A percentile compares a stretch with the other conserved stretches of the same genome.
These are phyloP conservation scores for Annona cherimola DNA, from an alignment of 164 flowering plant genomes.

Conservation along the genomic window DNA sequence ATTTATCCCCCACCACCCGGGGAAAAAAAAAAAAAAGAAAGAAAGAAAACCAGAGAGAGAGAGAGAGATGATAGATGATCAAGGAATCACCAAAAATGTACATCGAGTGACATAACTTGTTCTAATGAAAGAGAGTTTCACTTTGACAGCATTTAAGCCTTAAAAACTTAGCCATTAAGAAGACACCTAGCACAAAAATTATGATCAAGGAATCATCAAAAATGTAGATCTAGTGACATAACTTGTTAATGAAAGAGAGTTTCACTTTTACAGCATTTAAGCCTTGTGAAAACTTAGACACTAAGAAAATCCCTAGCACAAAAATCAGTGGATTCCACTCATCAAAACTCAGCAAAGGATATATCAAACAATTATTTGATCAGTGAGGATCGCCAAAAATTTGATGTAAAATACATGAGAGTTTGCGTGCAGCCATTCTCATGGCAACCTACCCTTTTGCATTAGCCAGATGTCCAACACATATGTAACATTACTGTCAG, in stretches of 20 bases:
- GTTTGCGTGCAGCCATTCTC: background rate
- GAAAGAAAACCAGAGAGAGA: no score
- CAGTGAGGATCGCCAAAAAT: background rate
- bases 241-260: background rate
- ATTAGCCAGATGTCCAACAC: background rate
- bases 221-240: no score
- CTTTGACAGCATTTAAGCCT: background rate
- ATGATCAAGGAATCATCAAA: no score
- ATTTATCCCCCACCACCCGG: conserved; percentile 1
- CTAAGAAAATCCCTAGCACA: background rate
- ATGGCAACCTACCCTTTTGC: background rate
- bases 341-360: background rate
- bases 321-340: background rate
- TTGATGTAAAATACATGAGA: background rate
- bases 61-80: no score
- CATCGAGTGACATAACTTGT: background rate
- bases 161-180: background rate
- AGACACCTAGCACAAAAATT: no score
- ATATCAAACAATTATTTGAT: no score
- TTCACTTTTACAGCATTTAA: background rate
- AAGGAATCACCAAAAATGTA: no score
- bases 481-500: background rate
- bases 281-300: background rate
- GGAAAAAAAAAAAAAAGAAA: no score
- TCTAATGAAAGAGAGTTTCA: background rate